Evolutionary conservation across 2,329 filamentous ascomycete genomes (phyloP), one percentile per base, ranked within the genome.

Genomic region (Torrubiellomyces zombiae): DNA sequence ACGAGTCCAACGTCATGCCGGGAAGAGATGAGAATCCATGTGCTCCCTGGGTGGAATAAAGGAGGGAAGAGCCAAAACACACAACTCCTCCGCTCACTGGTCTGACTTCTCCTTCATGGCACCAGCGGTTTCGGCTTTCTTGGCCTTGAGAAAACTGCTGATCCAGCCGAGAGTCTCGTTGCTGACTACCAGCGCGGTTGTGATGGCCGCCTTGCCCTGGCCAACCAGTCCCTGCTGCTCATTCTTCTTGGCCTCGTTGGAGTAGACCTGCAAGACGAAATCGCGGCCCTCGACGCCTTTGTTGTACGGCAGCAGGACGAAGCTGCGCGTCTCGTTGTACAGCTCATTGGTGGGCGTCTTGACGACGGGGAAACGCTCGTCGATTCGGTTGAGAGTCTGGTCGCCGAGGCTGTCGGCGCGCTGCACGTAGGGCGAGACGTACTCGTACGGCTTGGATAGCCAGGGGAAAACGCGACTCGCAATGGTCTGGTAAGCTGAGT

Each of bases 371-470:
- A 83, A 75, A 34, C 58, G 66, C 47, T 67, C 55, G 37, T 86
- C 79, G 38, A 86, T 58, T 43, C 64, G 69, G 40, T 52, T 58
- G 35, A 86, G 61, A n/a, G 75, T 68, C 47, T 68, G 61, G 51
- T 82, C 73, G 36, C 75, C 78, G 26, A 92, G 55, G 30, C 67
- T 55, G 48, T 95, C 89, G 43, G 74, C 85, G 50, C 75, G 81
- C 48, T 70, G 61, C 36, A 92, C 67, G 53, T 94, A 94, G 1
- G 86, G 85, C 26, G 74, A 73, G 34, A 92, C 67, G 48, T 80
- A 89, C 44, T 68, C 63, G 58, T 82, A 86, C 18, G 85, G 83
- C 39, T 67, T 78, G 40, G 71, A 53, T 40, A 94, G 58, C 28
- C 36, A 50, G 15, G 80, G 78, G 28, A 86, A 55, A 34, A 93